Evolutionary conservation across 2,329 filamentous ascomycete genomes (phyloP), one percentile per base, ranked within the genome.

Genomic region (Aureobasidium leucospermi): DNA sequence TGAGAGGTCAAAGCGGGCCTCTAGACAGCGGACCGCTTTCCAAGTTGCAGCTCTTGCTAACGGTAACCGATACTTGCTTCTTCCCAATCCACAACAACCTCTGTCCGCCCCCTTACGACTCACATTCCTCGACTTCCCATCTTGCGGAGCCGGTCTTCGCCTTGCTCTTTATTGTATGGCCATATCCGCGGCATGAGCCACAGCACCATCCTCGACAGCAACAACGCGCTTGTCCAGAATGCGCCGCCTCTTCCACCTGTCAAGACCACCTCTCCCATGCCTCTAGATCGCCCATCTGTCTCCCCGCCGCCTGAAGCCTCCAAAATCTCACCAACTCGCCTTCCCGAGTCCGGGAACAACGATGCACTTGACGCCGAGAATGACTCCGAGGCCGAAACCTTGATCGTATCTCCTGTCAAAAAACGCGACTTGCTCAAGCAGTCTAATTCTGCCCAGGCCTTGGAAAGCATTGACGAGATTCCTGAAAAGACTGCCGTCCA

Each of bases 301-400:
- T 48, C 55, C 11, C 41, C 42, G 15, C 34, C 34, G 6, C n/a
- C 43, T 39, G 15, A 15, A 31, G 23, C 34, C 32, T 8, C 32
- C 43, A 32, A 19, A 15, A n/a, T 13, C 28, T 4, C 38, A 13
- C 41, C 32, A 6, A 49, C 29, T 10, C 7, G 28, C 31, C 10
- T 29, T n/a, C 16, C 15, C 28, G 23, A 23, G 7, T 15, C 11
- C 32, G 42, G 6, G 16, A 23, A 52, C 28, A 36, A 38, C 23
- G n/a, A 59, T 11, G 47, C 36, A 15, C 32, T 46, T 10, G 66
- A 70, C 16, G 73, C 69, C 36, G 69, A 72, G 57, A 73, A 73
- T 63, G 75, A 77, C 64, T 79, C 76, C 15, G 78, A 80, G 67
- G 78, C 77, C 55, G 78, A 79, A 68, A 79, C 78, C 34, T 73